Conservation (phyloP, 768 basidiomycete genomes). For the Mycena rosella region DNA sequence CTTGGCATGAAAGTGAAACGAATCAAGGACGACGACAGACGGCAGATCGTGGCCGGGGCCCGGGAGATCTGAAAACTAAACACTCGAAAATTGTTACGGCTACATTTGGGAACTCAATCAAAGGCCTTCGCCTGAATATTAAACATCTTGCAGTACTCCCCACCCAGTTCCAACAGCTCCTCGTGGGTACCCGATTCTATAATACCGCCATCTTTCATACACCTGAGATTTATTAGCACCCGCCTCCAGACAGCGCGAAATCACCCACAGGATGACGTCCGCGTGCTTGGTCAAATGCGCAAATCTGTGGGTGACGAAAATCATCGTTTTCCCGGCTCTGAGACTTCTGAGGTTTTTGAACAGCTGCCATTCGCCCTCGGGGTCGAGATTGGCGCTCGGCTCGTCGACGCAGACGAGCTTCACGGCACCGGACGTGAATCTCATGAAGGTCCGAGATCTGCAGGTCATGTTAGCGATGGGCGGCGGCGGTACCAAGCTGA, state of each 20-base stretch:
- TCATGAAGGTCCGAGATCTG: constrained; percentile 66
- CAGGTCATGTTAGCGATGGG: background rate
- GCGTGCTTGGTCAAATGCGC: constrained; percentile 63
- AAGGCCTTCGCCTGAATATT: constrained; percentile 52
- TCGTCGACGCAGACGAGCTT: constrained; percentile 70
- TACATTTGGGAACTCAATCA: constrained; percentile 5
- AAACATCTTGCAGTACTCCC: constrained; percentile 59
- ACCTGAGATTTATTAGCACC: constrained; percentile 43
- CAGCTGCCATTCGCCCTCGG: constrained; percentile 64
- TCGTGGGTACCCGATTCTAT: constrained; percentile 57
- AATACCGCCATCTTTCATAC: constrained; percentile 58
- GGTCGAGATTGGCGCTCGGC: constrained; percentile 69
- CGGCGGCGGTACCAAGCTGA: background rate
- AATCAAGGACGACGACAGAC: too few species aligned
- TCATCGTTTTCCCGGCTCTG: constrained; percentile 65
- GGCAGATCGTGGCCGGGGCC: too few species aligned
- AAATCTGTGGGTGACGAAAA: constrained; percentile 71
- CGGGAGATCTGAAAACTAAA: too few species aligned
- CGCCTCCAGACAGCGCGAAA: background rate
- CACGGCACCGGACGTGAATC: constrained; percentile 55
- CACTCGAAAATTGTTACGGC: background rate
- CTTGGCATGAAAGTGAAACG: too few species aligned
- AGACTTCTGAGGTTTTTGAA: constrained; percentile 54
- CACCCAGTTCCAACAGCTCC: constrained; percentile 51
- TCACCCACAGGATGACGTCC: constrained; percentile 64